Base-by-base conservation (phyloP, 495 filamentous ascomycete species). In the Trichoderma parareesei region DNA sequence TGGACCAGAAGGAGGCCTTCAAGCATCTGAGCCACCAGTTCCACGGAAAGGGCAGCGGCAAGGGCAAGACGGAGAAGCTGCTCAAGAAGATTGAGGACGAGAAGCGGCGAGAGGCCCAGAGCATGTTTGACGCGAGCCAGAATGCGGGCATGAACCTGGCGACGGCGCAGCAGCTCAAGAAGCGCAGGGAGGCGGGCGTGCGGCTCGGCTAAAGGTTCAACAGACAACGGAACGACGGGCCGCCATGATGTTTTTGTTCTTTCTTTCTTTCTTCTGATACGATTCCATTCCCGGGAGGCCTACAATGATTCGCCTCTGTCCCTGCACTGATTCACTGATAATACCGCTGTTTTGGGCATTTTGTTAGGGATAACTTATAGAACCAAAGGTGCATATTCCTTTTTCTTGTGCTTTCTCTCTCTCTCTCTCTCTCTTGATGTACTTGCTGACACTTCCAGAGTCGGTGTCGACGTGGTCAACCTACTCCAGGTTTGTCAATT, bases 71-170 rank as follows among this genome's bases (percentile, higher is more conserved):
- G 35, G 93, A 98, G 81, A 98, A 98, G 79, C 81, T 84, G 63
- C 77, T 98, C 61, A 97, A 97, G 86, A 96, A 94, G 85, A 93
- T 97, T 76, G 94, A 93, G 64, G 91, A 93, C 69, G 93, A 97
- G 79, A 93, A 92, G 84, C 88, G 88, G 72, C 84, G 86, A 68
- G 87, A 90, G 79, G 84, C 89, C 0, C 88, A 90, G 82, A 91
- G 88, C 70, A 82, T 87, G 57, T 74, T 97, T 66, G 91, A 95
- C 71, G 89, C 86, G 64, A 91, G 88, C 69, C 87, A 90, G 74
- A 87, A 87, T 66, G 89, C 87, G 37, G 92, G 91, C 38, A 92
- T 96, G 86, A 88, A 85, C 71, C 87, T 83, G 66, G 92, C 90
- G 14, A 86, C 88, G 71, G 89, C 87, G 11, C 83, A 86, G 49